These are phyloP conservation scores for Salix exigua DNA, from an alignment of 345 rosid species.

Conservation along the genomic window DNA sequence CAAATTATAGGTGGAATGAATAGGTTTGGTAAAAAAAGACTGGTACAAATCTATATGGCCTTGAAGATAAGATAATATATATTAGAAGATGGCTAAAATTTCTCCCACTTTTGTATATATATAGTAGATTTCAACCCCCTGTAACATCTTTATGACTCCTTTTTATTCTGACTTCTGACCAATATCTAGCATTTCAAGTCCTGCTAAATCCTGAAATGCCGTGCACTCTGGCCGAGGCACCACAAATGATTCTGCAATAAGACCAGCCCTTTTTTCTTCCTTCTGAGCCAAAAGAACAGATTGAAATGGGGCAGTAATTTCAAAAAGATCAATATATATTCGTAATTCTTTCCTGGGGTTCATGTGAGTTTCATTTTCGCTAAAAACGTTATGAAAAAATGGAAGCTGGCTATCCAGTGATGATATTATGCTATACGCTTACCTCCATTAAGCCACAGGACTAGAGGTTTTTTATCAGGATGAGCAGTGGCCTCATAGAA, in stretches of 20 bases:
- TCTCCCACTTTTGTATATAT: not conserved
- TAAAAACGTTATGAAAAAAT: not conserved
- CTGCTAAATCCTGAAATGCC: not conserved
- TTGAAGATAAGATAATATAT: not conserved
- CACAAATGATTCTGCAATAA: not conserved
- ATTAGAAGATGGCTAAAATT: not conserved
- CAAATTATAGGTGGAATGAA: not conserved
- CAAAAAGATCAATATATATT: not conserved
- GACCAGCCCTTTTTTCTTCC: not conserved
- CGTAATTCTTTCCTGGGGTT: not conserved
- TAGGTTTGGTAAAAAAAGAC: constrained; percentile 10
- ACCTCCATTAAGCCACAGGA: constrained; percentile 98
- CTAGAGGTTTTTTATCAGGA: constrained; percentile 68
- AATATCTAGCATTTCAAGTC: not conserved
- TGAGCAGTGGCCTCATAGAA: constrained; percentile 61
- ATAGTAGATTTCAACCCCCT: not conserved
- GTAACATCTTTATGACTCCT: not conserved
- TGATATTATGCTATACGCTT: constrained; percentile 6
- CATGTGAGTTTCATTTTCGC: not conserved
- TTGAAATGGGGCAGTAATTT: not conserved
- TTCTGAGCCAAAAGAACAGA: not conserved
- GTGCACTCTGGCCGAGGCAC: not conserved
- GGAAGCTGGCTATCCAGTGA: not conserved
- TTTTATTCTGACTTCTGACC: not conserved
- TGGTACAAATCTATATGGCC: not conserved